Evolutionary conservation across 169 alveolate species (phyloP).

Genomic region (Eimeria praecox): DNA sequence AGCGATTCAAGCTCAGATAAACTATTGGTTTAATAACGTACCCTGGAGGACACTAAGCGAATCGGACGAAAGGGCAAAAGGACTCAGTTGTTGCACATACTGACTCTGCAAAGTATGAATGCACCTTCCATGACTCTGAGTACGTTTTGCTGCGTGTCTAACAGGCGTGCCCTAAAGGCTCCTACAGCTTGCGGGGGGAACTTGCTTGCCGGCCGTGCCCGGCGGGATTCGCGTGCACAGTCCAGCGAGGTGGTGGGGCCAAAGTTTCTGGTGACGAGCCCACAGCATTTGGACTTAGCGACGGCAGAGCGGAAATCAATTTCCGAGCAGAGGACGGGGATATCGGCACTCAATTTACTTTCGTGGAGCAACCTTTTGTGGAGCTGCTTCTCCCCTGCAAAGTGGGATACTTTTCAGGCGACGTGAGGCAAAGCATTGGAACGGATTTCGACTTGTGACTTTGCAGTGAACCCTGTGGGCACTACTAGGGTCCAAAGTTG

Average conservation of each 20-base stretch:
- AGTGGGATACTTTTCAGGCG: conserved; percentile 47
- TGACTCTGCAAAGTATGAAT: background rate
- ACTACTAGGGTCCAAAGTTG: background rate
- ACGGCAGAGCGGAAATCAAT: background rate
- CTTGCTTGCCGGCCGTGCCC: conserved; percentile 60
- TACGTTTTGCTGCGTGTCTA: background rate
- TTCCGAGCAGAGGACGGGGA: background rate
- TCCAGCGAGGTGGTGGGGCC: background rate
- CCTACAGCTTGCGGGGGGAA: conserved; percentile 61
- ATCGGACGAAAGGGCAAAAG: background rate
- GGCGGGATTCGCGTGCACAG: conserved; percentile 65
- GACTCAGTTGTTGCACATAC: background rate
- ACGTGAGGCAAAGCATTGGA: conserved; percentile 22
- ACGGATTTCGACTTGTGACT: background rate
- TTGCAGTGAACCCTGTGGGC: background rate
- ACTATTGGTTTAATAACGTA: background rate
- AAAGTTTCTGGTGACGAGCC: background rate
- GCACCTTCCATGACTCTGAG: background rate
- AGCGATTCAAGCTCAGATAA: background rate
- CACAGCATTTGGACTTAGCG: background rate
- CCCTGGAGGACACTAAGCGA: background rate
- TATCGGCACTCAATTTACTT: background rate
- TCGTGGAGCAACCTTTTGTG: background rate
- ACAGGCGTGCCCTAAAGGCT: conserved; percentile 69
- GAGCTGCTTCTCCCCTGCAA: conserved; percentile 60